phyloP scores from a whole-genome alignment of 73 alveolate genomes.

The Tetrahymena malaccensis region DNA sequence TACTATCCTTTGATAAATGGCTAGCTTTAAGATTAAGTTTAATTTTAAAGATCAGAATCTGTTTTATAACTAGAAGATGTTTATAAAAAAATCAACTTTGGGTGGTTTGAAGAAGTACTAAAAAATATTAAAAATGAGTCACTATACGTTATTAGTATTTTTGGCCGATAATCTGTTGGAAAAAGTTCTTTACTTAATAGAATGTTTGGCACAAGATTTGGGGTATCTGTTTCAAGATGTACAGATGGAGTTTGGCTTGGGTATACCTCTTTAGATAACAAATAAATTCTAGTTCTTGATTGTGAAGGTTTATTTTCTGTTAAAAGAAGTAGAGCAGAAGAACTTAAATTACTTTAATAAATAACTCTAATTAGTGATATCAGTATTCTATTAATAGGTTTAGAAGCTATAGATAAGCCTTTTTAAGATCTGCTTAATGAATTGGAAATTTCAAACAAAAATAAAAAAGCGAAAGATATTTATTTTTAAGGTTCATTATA shows the following conservation, averaged over 20 bases:
- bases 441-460: not conserved
- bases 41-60: not conserved
- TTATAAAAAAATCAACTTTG: not conserved
- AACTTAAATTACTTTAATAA: conserved; percentile 39
- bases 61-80: not conserved
- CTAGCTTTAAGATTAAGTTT: not conserved
- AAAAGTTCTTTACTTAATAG: conserved; percentile 62
- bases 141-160: not conserved
- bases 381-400: conserved; percentile 36
- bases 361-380: conserved; percentile 52
- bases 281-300: conserved; percentile 37
- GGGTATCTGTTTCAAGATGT: conserved; percentile 65
- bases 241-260: conserved; percentile 75
- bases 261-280: not conserved
- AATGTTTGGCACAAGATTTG: conserved; percentile 66
- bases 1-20: not conserved
- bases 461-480: not conserved
- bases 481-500: conserved; percentile 13
- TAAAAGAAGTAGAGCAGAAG: conserved; percentile 58
- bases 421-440: not conserved
- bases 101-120: not conserved
- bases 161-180: conserved; percentile 59
- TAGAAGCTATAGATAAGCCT: conserved; percentile 5
- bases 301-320: conserved; percentile 65
- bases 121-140: not conserved